Percentiles rank a stretch among this genome's conserved stretches.
Conservation (phyloP, 2,329 filamentous ascomycete genomes). For the Furcasterigmium sp. region DNA sequence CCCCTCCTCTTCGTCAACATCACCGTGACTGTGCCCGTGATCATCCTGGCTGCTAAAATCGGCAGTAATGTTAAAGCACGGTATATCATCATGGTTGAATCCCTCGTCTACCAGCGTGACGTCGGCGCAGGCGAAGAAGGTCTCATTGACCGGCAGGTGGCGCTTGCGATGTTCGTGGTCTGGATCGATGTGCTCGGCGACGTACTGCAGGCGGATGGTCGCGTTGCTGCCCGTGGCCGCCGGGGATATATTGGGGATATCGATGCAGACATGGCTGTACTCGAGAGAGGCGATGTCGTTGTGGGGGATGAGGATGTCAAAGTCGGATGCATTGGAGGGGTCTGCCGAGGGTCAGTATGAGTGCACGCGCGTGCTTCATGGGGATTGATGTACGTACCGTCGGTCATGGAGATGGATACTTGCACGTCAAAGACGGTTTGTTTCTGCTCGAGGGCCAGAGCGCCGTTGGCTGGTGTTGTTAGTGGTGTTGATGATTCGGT, state of each 20-base stretch:
- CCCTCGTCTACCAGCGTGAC: slow-evolving; percentile 28
- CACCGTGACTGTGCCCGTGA: slow-evolving; percentile 9
- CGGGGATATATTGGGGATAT: slow-evolving; percentile 19
- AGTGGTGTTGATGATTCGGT: not conserved
- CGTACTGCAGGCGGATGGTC: slow-evolving; percentile 34
- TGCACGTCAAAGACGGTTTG: slow-evolving; percentile 1
- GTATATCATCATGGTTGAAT: slow-evolving; percentile 12
- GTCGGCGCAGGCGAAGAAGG: slow-evolving; percentile 34
- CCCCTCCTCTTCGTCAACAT: slow-evolving; percentile 15
- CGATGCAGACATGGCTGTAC: slow-evolving; percentile 33
- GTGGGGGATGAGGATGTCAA: slow-evolving; percentile 22
- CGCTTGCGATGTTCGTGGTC: slow-evolving; percentile 9
- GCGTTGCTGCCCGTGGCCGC: slow-evolving; percentile 28
- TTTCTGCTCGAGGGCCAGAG: slow-evolving; percentile 1
- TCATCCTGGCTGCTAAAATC: slow-evolving; percentile 16
- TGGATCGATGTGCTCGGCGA: slow-evolving; percentile 25
- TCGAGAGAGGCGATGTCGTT: slow-evolving; percentile 23
- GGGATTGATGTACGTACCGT: slow-evolving; percentile 16
- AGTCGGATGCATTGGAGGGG: slow-evolving; percentile 23
- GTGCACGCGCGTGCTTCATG: not conserved
- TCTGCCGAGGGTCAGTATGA: slow-evolving; percentile 14
- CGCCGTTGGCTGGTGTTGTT: not conserved
- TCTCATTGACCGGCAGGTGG: slow-evolving; percentile 18
- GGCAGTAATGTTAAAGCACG: slow-evolving; percentile 29
- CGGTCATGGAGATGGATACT: not conserved